Base-by-base conservation (phyloP, 768 basidiomycete genomes). In the Strobilomyces dryophilus region DNA sequence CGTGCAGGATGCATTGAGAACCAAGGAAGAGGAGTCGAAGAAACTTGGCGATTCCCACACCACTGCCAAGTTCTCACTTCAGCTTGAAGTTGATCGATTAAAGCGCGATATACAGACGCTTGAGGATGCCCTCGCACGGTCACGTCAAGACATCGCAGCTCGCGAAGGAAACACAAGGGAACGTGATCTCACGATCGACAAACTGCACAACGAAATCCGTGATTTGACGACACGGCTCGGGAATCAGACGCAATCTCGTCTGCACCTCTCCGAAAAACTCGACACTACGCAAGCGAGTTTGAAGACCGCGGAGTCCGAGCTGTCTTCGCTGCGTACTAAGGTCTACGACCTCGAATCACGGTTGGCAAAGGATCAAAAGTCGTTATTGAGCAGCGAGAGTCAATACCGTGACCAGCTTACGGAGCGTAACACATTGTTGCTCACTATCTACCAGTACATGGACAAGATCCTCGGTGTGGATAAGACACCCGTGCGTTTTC, bases 401-500 rank as follows among this genome's bases (percentile, higher is more conserved):
- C 86, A 92, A 70, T 93, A 90, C 65, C 79, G 94, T 26, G 91
- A 95, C 70, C 95, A 98, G 71, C 69, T 95, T 32, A 93, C 92
- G 17, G 95, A 98, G 75, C 77, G 93, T 51, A 97, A 94, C 67
- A 94, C 92, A 24, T 76, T 98, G 29, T 73, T 98, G 49, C 74
- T 97, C 61, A 92, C 92, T 8, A 90, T 97, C 26, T 97, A 92
- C 68, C 93, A 97, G 71, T 94, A 95, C 65, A 81, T 95, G 78
- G 95, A 97, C 61, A 90, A 88, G 75, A 92, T 97, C 59, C 76
- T 95, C 17, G 93, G 93, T 1, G 85, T 91, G 20, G 90, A 93
- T 65, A 91, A 87, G 76, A 87, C 86, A 0, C 84, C 87, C 36
- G 89, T 92, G 87, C 75, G 17, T 47, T 51, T 17, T n/a, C 51